Conservation (phyloP, 805 yeast species). For the Wickerhamiella sergipiensis region DNA sequence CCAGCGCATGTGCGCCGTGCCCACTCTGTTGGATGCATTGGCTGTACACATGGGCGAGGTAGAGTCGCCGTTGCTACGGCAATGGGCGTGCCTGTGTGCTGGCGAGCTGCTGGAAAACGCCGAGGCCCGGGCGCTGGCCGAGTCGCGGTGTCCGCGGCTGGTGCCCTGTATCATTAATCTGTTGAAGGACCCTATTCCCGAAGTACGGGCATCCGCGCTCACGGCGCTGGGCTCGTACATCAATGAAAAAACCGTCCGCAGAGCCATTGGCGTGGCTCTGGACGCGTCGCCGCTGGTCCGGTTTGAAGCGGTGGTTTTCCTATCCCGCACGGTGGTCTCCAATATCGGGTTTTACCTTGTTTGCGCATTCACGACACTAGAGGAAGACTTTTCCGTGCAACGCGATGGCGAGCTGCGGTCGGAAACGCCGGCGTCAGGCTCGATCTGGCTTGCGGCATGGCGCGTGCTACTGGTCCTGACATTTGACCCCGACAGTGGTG, state of each 20-base stretch:
- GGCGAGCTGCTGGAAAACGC: slow-evolving; percentile 34
- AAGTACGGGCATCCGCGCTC: slow-evolving; percentile 76
- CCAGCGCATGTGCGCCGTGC: slow-evolving; percentile 62
- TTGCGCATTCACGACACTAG: slow-evolving; percentile 72
- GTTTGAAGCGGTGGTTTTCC: slow-evolving; percentile 65
- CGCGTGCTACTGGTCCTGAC: slow-evolving; percentile 64
- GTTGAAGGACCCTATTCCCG: slow-evolving; percentile 84
- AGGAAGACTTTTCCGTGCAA: slow-evolving; percentile 55
- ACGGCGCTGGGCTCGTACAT: slow-evolving; percentile 47
- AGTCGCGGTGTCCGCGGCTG: not conserved
- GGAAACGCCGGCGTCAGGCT: slow-evolving; percentile 70
- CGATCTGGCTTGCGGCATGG: slow-evolving; percentile 79
- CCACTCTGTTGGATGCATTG: slow-evolving; percentile 58
- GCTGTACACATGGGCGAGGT: slow-evolving; percentile 51
- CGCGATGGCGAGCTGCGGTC: slow-evolving; percentile 50
- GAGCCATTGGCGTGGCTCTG: slow-evolving; percentile 51
- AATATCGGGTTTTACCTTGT: slow-evolving; percentile 67
- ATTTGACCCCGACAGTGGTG: slow-evolving; percentile 80
- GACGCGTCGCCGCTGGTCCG: slow-evolving; percentile 88
- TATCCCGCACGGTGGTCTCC: slow-evolving; percentile 58
- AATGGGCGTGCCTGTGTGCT: slow-evolving; percentile 77
- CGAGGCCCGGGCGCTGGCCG: slow-evolving; percentile 30
- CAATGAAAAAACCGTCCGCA: slow-evolving; percentile 36
- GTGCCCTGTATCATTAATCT: slow-evolving; percentile 37
- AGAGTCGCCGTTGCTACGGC: slow-evolving; percentile 76